These are phyloP conservation scores for Fusarium neocosmosporiellum DNA, from an alignment of 2,329 filamentous ascomycete genomes.

Conservation along the genomic window DNA sequence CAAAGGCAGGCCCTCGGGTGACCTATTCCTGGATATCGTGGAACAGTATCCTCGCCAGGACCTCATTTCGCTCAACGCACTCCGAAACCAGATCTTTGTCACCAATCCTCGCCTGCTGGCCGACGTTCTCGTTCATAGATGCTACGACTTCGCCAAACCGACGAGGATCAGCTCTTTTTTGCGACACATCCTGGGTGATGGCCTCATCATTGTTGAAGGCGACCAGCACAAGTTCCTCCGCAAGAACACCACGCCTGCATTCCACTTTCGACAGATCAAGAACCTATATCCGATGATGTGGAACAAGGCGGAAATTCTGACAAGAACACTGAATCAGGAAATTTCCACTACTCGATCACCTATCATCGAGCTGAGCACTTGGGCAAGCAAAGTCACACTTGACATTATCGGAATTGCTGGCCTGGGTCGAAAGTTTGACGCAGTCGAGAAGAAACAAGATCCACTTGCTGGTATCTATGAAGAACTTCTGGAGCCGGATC, in stretches of 20 bases:
- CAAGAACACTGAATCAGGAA: conserved; percentile 56
- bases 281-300: conserved; percentile 78
- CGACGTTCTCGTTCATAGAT: conserved; percentile 46
- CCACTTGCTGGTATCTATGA: conserved; percentile 58
- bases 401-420: conserved; percentile 71
- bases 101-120: conserved; percentile 40
- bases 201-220: conserved; percentile 73
- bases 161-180: conserved; percentile 59
- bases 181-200: conserved; percentile 65
- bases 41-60: conserved; percentile 40
- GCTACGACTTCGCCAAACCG: conserved; percentile 67
- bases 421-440: conserved; percentile 65
- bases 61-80: conserved; percentile 33
- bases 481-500: conserved; percentile 57
- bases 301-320: conserved; percentile 59
- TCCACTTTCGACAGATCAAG: conserved; percentile 75
- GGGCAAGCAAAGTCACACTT: conserved; percentile 65
- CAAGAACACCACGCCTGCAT: conserved; percentile 75
- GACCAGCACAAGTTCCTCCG: conserved; percentile 76
- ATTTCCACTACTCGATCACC: conserved; percentile 30
- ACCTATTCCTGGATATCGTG: conserved; percentile 41
- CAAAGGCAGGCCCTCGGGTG: conserved; percentile 37
- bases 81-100: conserved; percentile 33
- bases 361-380: conserved; percentile 55
- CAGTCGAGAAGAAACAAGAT: conserved; percentile 50